phyloP scores from a whole-genome alignment of 495 filamentous ascomycete species.

The Arthonia radiata region DNA sequence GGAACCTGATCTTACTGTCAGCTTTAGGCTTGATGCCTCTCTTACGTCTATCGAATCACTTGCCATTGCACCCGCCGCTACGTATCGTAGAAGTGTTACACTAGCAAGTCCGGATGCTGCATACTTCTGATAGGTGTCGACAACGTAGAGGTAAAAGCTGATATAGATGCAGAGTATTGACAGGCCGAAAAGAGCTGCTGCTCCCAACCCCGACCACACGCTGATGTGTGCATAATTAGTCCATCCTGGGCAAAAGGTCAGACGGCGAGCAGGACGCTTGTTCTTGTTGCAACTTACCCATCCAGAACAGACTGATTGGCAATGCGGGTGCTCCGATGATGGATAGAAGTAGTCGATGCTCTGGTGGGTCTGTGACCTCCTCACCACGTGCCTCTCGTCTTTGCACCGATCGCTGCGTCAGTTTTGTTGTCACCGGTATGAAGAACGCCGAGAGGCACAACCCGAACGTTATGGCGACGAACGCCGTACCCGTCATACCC shows the following conservation, averaged over 20 bases:
- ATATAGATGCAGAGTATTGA: conserved; percentile 24
- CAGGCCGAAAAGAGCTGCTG: conserved; percentile 25
- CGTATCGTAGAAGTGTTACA: conserved; percentile 12
- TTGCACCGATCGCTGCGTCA: conserved; percentile 18
- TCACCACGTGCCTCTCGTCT: conserved; percentile 12
- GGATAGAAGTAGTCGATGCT: conserved; percentile 31
- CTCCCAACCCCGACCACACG: conserved; percentile 26
- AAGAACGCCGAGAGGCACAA: conserved; percentile 20
- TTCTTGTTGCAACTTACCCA: conserved; percentile 28
- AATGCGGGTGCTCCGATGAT: conserved; percentile 30
- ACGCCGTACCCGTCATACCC: conserved; percentile 30
- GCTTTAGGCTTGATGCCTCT: too few relatives aligned
- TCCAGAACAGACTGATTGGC: conserved; percentile 36
- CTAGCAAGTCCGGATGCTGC: conserved; percentile 9
- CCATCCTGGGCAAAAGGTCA: background rate
- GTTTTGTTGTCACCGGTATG: conserved; percentile 28
- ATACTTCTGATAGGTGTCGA: conserved; percentile 12
- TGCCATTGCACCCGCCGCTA: conserved; percentile 15
- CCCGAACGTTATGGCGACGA: conserved; percentile 31
- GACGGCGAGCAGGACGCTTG: too few relatives aligned
- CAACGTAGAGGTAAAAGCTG: conserved; percentile 12
- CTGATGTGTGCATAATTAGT: conserved; percentile 16
- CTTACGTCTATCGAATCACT: too few relatives aligned
- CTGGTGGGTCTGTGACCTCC: conserved; percentile 20
- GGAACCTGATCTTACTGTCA: too few relatives aligned